Percentiles rank a stretch among this genome's conserved stretches.
Evolutionary conservation across 2,329 filamentous ascomycete genomes (phyloP).

Genomic region (Westerdykella aurantiaca): DNA sequence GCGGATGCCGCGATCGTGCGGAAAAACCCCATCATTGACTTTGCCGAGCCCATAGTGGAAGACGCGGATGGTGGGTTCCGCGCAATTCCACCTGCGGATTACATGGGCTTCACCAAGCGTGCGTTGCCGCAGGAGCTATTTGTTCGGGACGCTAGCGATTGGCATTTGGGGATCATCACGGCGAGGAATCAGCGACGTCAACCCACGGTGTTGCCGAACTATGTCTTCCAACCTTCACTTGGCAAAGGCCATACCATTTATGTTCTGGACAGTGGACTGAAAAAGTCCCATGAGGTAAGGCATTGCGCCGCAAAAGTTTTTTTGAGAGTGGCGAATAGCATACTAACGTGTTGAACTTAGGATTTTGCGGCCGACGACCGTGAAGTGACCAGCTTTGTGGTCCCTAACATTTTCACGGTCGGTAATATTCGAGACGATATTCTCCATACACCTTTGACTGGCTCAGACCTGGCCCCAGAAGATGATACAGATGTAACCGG

Average conservation of each 20-base stretch:
- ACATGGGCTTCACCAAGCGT: too few relatives aligned
- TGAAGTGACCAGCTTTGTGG: background rate
- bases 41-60: too few relatives aligned
- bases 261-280: background rate
- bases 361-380: background rate
- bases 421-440: background rate
- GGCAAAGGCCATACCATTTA: conserved; percentile 1
- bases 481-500: background rate
- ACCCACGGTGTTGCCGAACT: background rate
- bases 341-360: background rate
- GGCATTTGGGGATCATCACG: background rate
- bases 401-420: background rate
- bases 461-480: background rate
- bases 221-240: background rate
- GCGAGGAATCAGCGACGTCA: background rate
- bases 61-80: too few relatives aligned
- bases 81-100: too few relatives aligned
- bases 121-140: too few relatives aligned
- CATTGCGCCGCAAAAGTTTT: too few relatives aligned
- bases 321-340: too few relatives aligned
- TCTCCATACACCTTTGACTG: background rate
- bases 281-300: background rate
- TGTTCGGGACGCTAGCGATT: background rate
- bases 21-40: too few relatives aligned
- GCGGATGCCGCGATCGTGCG: too few relatives aligned